phyloP scores from a whole-genome alignment of 2,329 filamentous ascomycete genomes.

The Phaeophleospora eucalypticola region DNA sequence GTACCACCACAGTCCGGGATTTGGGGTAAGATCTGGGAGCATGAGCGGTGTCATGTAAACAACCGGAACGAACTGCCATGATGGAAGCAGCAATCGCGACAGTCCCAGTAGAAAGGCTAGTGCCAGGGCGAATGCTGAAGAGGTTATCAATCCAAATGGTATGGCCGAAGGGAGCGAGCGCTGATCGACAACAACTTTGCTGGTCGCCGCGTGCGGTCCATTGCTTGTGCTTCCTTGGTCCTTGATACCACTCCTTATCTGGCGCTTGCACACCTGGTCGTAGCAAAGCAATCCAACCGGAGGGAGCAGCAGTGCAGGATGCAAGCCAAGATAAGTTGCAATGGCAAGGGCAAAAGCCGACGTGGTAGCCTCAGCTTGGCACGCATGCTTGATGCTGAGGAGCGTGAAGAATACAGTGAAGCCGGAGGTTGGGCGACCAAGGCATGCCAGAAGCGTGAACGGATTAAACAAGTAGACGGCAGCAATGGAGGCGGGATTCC shows the following conservation, averaged over 20 bases:
- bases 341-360: slow-evolving; percentile 82
- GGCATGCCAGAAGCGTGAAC: slow-evolving; percentile 84
- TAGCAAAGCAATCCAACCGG: slow-evolving; percentile 77
- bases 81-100: slow-evolving; percentile 70
- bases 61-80: slow-evolving; percentile 81
- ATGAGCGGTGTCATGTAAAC: slow-evolving; percentile 93
- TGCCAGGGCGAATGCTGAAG: slow-evolving; percentile 51
- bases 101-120: slow-evolving; percentile 62
- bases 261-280: slow-evolving; percentile 44
- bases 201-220: not conserved
- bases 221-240: not conserved
- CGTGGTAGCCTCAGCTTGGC: slow-evolving; percentile 64
- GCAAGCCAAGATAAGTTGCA: slow-evolving; percentile 87
- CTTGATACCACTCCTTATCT: slow-evolving; percentile 2
- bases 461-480: slow-evolving; percentile 91
- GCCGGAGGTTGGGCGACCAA: slow-evolving; percentile 81
- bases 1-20: slow-evolving; percentile 98
- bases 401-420: slow-evolving; percentile 88
- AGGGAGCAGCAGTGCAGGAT: slow-evolving; percentile 80
- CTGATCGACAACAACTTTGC: slow-evolving; percentile 20
- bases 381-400: slow-evolving; percentile 75
- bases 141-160: slow-evolving; percentile 47
- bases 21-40: slow-evolving; percentile 87
- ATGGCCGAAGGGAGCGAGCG: slow-evolving; percentile 17
- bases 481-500: slow-evolving; percentile 70